Evolutionary conservation across 257 asterid genomes (phyloP).

Genomic region (Leonotis leonurus): DNA sequence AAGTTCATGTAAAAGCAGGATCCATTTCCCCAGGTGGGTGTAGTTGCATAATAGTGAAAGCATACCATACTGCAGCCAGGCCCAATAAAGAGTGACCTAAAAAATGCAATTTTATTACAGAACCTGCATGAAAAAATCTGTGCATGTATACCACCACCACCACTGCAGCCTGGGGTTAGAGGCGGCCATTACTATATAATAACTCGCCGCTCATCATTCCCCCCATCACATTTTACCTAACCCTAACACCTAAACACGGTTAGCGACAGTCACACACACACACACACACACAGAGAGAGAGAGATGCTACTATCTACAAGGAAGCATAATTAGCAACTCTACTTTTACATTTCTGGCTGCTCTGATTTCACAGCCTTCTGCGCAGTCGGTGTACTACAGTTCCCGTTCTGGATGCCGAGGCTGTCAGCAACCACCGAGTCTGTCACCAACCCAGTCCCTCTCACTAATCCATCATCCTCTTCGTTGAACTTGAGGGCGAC

Average conservation of each 20-base stretch:
- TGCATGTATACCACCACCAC: background rate
- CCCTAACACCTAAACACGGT: slow-evolving; percentile 24
- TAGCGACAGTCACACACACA: background rate
- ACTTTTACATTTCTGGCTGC: slow-evolving; percentile 47
- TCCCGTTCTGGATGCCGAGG: slow-evolving; percentile 57
- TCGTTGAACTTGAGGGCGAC: slow-evolving; percentile 73
- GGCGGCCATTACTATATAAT: slow-evolving; percentile 56
- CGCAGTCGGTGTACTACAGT: slow-evolving; percentile 29
- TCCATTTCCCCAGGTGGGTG: too few species aligned
- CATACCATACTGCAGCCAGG: background rate
- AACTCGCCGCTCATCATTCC: slow-evolving; percentile 48
- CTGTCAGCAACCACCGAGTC: slow-evolving; percentile 81
- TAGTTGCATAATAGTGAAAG: too few species aligned
- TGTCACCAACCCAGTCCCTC: slow-evolving; percentile 76
- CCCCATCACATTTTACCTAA: slow-evolving; percentile 26
- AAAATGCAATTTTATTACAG: slow-evolving; percentile 19
- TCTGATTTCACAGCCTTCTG: slow-evolving; percentile 53
- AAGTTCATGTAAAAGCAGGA: too few species aligned
- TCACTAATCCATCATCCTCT: slow-evolving; percentile 78
- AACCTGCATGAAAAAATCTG: background rate
- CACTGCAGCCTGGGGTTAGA: slow-evolving; percentile 41
- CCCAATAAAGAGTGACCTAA: background rate
- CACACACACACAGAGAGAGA: background rate
- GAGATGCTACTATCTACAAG: slow-evolving; percentile 38
- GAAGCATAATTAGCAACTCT: background rate